Percentiles rank a stretch among this genome's conserved stretches.
Conservation (phyloP, 2,329 filamentous ascomycete genomes). For the Fusarium palustre region DNA sequence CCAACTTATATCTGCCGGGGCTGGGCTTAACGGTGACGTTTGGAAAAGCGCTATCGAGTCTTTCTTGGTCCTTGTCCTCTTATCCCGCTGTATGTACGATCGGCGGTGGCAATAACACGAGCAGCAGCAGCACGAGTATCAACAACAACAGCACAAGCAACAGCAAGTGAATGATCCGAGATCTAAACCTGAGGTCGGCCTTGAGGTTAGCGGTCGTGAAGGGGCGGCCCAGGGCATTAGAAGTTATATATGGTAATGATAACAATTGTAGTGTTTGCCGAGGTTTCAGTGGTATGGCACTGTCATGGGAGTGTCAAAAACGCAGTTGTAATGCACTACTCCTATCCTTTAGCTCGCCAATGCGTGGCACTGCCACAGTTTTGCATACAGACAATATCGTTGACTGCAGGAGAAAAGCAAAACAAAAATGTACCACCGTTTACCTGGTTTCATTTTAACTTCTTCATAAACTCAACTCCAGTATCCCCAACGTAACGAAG, state of each 20-base stretch:
- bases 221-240: too few species aligned
- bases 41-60: too few species aligned
- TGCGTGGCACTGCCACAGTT: neutral
- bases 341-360: neutral
- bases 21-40: too few species aligned
- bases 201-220: neutral
- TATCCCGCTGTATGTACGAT: too few species aligned
- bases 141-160: neutral
- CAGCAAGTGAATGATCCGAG: neutral
- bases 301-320: constrained; percentile 4
- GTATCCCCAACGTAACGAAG: neutral
- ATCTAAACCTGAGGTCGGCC: neutral
- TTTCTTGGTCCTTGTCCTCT: too few species aligned
- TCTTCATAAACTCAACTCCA: neutral
- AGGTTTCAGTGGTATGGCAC: neutral
- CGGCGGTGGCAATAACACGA: too few species aligned
- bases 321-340: neutral
- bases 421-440: neutral
- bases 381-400: neutral
- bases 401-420: neutral
- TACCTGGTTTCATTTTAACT: neutral
- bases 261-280: neutral
- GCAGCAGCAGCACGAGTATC: neutral
- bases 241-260: neutral
- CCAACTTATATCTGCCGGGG: too few species aligned